Base-by-base conservation (phyloP, 75 land plant species). In the Cunninghamia lanceolata region DNA sequence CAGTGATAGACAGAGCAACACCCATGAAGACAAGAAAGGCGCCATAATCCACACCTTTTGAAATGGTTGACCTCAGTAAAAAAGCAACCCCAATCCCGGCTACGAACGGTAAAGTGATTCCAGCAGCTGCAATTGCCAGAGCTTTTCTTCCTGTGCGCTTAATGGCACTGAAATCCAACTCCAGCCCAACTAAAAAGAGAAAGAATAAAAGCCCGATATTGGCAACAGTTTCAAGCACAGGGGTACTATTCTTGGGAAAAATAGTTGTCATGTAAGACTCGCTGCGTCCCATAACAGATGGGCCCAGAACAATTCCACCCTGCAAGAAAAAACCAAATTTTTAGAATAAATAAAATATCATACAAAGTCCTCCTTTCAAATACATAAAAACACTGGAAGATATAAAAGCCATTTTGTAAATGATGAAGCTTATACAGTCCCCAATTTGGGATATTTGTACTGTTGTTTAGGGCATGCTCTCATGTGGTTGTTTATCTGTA, bases 21-120 rank as follows among this genome's bases (percentile, higher is more conserved):
- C 96, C 98, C 94, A 94, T 95, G 92, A 96, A 96, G 28, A 96
- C 91, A 54, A 95, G 92, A 85, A 95, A 96, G 34, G 95, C 77
- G 14, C 80, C 85, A 30, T 78, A 87, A 13, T 78, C 63, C 25
- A 89, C 91, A 73, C 88, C 94, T 45, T 91, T 89, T 36, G 88
- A 85, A 11, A 93, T 92, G 74, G 96, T 95, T 42, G 36, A 59
- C 71, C 88, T 85, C 36, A 95, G 92, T 35, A 93, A 82, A 56
- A 90, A 84, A 11, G 98, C 93, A 8, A 93, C 87, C 21, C 93
- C 95, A 71, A 93, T 88, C 54, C 99, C 96, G 28, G 91, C 88
- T 10, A 86, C 88, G 68, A 96, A 94, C 9, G 96, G 96, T 16
- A 93, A 47, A 79, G 89, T 68, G 59, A 96, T 94, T 46, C 99